Percentiles rank a stretch among this genome's conserved stretches.
These are phyloP conservation scores for Candida coquimbonensis DNA, from an alignment of 805 yeast genomes.

Conservation along the genomic window DNA sequence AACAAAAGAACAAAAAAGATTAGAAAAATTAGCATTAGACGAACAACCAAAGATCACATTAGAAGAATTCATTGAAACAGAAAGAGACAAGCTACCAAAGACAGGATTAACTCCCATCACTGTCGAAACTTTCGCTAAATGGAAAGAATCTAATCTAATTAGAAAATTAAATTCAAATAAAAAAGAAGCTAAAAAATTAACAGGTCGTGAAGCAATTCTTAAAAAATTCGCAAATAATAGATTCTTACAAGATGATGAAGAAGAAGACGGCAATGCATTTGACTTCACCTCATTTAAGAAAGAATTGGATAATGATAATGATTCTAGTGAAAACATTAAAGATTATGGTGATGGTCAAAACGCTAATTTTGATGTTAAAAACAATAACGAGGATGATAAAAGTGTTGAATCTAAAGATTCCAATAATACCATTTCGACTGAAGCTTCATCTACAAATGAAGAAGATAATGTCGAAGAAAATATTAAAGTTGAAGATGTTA, in stretches of 20 bases:
- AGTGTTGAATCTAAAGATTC: conserved; percentile 3
- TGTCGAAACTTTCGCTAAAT: conserved; percentile 64
- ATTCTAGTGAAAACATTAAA: conserved; percentile 4
- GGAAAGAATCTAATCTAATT: conserved; percentile 70
- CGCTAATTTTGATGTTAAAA: conserved; percentile 26
- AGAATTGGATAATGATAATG: conserved; percentile 15
- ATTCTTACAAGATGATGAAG: conserved; percentile 18
- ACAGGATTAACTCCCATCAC: conserved; percentile 80
- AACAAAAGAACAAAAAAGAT: conserved; percentile 90
- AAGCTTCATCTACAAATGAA: conserved; percentile 1
- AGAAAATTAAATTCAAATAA: conserved; percentile 41
- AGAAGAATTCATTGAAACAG: conserved; percentile 94
- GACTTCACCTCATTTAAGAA: conserved; percentile 34
- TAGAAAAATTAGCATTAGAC: conserved; percentile 81
- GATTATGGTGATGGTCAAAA: conserved; percentile 12
- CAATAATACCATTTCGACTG: conserved; percentile 1
- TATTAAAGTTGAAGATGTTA: not conserved
- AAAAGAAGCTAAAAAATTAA: conserved; percentile 32
- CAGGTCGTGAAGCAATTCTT: conserved; percentile 66
- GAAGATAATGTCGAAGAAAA: not conserved
- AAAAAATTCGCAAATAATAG: conserved; percentile 38
- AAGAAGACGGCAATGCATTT: conserved; percentile 24
- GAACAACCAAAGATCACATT: conserved; percentile 83
- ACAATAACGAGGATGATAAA: conserved; percentile 22
- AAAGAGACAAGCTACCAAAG: conserved; percentile 75